Conservation (phyloP, 139 green algal genomes). For the Microglena sp. region DNA sequence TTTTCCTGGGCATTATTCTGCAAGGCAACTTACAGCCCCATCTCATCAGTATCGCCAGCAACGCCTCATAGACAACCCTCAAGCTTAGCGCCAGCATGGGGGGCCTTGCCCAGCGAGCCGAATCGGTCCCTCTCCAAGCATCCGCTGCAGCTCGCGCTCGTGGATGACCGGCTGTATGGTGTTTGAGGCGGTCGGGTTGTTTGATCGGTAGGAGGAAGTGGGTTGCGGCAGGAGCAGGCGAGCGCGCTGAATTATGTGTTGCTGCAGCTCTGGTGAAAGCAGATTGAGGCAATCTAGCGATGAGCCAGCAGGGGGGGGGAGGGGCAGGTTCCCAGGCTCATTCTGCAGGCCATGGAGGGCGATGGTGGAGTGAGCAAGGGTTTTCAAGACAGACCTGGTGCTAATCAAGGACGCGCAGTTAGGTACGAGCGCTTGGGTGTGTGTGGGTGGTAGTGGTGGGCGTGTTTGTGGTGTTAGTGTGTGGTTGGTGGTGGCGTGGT, state of each 20-base stretch:
- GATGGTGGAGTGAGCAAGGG: conserved; percentile 67
- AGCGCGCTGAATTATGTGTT: conserved; percentile 39
- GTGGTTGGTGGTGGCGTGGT: background rate
- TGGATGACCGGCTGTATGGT: conserved; percentile 80
- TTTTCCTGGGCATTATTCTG: conserved; percentile 45
- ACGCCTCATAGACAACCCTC: conserved; percentile 28
- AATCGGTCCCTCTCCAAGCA: background rate
- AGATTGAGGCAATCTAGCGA: conserved; percentile 22
- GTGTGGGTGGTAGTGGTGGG: background rate
- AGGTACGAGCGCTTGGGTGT: conserved; percentile 32
- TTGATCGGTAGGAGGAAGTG: conserved; percentile 72
- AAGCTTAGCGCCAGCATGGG: background rate
- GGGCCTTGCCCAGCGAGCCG: background rate
- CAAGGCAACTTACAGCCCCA: conserved; percentile 47
- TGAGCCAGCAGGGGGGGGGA: background rate
- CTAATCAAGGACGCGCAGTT: conserved; percentile 48
- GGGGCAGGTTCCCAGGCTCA: conserved; percentile 7
- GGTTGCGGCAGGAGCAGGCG: conserved; percentile 44
- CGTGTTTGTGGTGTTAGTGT: background rate
- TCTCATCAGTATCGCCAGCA: conserved; percentile 50
- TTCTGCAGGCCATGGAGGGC: conserved; percentile 61
- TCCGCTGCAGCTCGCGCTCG: conserved; percentile 1
- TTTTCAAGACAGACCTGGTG: conserved; percentile 52
- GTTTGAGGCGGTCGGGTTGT: conserved; percentile 76
- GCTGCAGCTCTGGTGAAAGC: conserved; percentile 52